Evolutionary conservation across 2,329 filamentous ascomycete species (phyloP).

Genomic region (Periconia sp.): DNA sequence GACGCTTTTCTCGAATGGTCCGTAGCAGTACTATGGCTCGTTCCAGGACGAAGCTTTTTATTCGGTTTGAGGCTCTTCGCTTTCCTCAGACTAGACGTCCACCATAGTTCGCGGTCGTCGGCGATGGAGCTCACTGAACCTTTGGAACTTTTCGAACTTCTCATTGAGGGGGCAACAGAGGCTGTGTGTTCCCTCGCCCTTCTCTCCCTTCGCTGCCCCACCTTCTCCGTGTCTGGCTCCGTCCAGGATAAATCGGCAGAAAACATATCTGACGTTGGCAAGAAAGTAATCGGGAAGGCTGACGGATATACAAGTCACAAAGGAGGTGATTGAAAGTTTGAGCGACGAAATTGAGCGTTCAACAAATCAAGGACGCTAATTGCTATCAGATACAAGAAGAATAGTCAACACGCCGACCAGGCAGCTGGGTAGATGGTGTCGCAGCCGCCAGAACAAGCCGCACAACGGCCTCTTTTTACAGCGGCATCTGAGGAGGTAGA

Average conservation of each 20-base stretch:
- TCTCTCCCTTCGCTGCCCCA: conserved; percentile 45
- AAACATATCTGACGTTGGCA: conserved; percentile 39
- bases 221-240: conserved; percentile 39
- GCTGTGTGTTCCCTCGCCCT: conserved; percentile 34
- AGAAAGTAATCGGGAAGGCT: conserved; percentile 13
- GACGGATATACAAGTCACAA: conserved; percentile 23
- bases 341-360: conserved; percentile 18
- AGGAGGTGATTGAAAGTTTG: conserved; percentile 17
- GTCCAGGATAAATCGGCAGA: conserved; percentile 47
- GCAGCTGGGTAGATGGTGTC: conserved; percentile 21
- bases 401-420: conserved; percentile 26
- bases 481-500: conserved; percentile 19
- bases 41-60: conserved; percentile 22
- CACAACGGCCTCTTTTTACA: conserved; percentile 30
- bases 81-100: conserved; percentile 41
- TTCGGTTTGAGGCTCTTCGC: conserved; percentile 33
- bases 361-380: conserved; percentile 23
- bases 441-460: conserved; percentile 23
- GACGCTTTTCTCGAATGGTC: conserved; percentile 17
- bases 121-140: conserved; percentile 33
- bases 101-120: conserved; percentile 37
- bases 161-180: conserved; percentile 28
- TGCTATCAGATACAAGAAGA: conserved; percentile 24
- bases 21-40: conserved; percentile 21
- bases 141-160: conserved; percentile 27